These are phyloP conservation scores for Morella rubra DNA, from an alignment of 306 rosid genomes.

Conservation along the genomic window DNA sequence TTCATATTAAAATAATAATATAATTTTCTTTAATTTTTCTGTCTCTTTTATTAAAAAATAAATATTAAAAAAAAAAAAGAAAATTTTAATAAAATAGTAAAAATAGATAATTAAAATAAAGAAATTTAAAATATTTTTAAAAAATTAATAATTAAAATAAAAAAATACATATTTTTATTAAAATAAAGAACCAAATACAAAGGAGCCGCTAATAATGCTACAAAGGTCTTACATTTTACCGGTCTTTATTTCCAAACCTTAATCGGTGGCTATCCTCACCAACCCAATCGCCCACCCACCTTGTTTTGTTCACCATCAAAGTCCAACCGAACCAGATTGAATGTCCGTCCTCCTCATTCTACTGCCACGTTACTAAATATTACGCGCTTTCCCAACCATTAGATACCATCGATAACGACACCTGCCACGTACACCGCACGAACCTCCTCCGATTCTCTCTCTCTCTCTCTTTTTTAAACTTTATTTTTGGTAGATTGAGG, in stretches of 20 bases:
- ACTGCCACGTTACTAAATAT: background rate
- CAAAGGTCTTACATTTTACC: background rate
- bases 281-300: constrained; percentile 11
- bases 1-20: too few species aligned
- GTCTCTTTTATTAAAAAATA: too few species aligned
- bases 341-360: background rate
- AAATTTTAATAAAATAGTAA: too few species aligned
- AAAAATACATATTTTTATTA: too few species aligned
- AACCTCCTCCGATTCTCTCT: background rate
- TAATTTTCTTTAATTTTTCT: too few species aligned
- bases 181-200: too few species aligned
- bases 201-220: too few species aligned
- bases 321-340: background rate
- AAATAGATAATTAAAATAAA: too few species aligned
- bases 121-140: too few species aligned
- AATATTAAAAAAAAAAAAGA: too few species aligned
- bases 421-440: background rate
- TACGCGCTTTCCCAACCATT: background rate
- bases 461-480: background rate
- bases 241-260: constrained; percentile 1
- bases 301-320: background rate
- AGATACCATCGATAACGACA: background rate
- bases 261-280: background rate
- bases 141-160: too few species aligned
- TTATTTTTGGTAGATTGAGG: background rate